phyloP scores from a whole-genome alignment of 129 eudicot species.

The Deinandra increscens region DNA sequence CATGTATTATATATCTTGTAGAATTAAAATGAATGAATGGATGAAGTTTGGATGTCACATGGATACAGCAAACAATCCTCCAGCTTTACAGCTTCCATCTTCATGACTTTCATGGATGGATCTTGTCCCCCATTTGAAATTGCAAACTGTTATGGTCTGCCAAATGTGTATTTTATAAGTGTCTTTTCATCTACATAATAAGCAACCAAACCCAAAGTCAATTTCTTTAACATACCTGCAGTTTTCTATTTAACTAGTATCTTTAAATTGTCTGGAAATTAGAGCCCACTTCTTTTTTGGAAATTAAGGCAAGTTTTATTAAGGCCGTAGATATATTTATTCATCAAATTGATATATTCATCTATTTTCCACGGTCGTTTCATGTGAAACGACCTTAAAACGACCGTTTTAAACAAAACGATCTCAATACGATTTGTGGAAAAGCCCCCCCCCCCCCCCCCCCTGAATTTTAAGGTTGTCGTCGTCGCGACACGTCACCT shows the following conservation, averaged over 20 bases:
- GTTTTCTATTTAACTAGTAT: conserved; percentile 18
- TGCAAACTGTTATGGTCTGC: conserved; percentile 39
- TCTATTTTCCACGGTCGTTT: too few relatives aligned
- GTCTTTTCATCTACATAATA: conserved; percentile 24
- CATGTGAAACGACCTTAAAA: too few relatives aligned
- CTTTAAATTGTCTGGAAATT: conserved; percentile 8
- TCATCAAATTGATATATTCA: too few relatives aligned
- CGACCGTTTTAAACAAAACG: too few relatives aligned
- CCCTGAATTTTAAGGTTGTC: too few relatives aligned
- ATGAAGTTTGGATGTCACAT: conserved; percentile 39
- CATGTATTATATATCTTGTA: conserved; percentile 29
- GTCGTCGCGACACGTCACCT: too few relatives aligned
- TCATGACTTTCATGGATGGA: conserved; percentile 42
- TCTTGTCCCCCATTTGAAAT: conserved; percentile 39
- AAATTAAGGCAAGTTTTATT: too few relatives aligned
- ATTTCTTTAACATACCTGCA: conserved; percentile 13
- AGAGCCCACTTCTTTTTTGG: neutral
- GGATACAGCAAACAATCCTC: conserved; percentile 44
- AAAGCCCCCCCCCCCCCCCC: too few relatives aligned
- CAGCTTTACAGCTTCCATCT: conserved; percentile 45
- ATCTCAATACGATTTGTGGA: too few relatives aligned
- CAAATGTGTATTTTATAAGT: conserved; percentile 39
- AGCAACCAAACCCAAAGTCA: conserved; percentile 29
- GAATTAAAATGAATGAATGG: conserved; percentile 18
- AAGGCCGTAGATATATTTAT: too few relatives aligned